Evolutionary conservation across 768 basidiomycete genomes (phyloP), one percentile per base, ranked within the genome.

Genomic region (Punctularia strigosozonata): DNA sequence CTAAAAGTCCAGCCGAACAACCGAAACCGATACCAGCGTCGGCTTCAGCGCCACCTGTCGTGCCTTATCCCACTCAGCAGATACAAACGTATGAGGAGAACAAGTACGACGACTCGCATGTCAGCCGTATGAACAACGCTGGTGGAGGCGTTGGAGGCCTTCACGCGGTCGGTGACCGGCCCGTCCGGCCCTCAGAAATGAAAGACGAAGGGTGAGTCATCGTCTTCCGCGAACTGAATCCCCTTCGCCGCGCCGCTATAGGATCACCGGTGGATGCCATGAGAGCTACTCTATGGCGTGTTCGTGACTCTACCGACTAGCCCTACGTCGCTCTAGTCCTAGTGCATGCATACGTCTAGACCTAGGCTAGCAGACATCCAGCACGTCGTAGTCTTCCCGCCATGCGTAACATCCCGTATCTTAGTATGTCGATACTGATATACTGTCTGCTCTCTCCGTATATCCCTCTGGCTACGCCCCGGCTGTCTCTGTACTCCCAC

Each of bases 161-260:
- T 21, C 58, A 36, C 20, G 33, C 64, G 19, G 59, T 61, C 37
- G 65, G 67, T 18, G 77, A 82, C 54, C 72, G 85, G 32, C 77
- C 73, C 24, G 63, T 90, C 13, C 71, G 86, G 24, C 85, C 85
- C 14, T 81, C 81, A 8, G 90, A 95, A 59, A 90, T 89, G 87
- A 89, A 90, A 59, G 92, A 95, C 50, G 91, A 94, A 84, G 91
- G 91, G 92, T 97, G 75, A 88, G 90, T 25, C 28, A 17, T 43
- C 36, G 45, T 39, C 28, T 38, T 36, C 12, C 21, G n/a, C n/a
- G n/a, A n/a, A n/a, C n/a, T n/a, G n/a, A n/a, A n/a, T n/a, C n/a
- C n/a, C n/a, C n/a, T n/a, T n/a, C n/a, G n/a, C n/a, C n/a, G n/a
- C n/a, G n/a, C n/a, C n/a, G n/a, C n/a, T n/a, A n/a, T n/a, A n/a